Conservation (phyloP, 176 grass and related monocot genomes). For the Elaeis guineensis region DNA sequence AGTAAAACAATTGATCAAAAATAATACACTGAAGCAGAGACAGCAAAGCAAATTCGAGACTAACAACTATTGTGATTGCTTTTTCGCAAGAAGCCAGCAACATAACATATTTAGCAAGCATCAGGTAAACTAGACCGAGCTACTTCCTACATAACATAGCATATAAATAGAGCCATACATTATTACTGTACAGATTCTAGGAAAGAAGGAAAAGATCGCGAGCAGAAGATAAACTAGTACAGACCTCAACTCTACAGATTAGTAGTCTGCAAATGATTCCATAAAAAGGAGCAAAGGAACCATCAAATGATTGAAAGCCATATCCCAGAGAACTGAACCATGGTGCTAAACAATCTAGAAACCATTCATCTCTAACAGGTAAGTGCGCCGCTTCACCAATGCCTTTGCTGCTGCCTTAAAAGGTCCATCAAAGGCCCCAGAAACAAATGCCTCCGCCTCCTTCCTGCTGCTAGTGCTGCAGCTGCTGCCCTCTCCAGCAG, state of each 20-base stretch:
- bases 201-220: conserved; percentile 13
- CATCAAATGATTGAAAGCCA: too few species aligned
- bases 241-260: conserved; percentile 3
- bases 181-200: conserved; percentile 28
- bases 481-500: conserved; percentile 43
- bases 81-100: too few species aligned
- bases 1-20: too few species aligned
- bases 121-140: too few species aligned
- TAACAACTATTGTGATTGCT: too few species aligned
- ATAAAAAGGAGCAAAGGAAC: too few species aligned
- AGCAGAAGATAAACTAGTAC: not conserved
- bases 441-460: conserved; percentile 55
- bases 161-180: conserved; percentile 16
- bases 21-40: too few species aligned
- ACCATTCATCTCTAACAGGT: conserved; percentile 82
- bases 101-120: too few species aligned
- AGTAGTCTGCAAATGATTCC: too few species aligned
- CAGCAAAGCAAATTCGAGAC: too few species aligned
- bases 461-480: conserved; percentile 27
- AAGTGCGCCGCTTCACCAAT: conserved; percentile 60
- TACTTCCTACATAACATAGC: too few species aligned
- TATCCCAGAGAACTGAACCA: too few species aligned
- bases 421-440: conserved; percentile 45
- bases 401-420: conserved; percentile 45
- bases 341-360: conserved; percentile 27